Evolutionary conservation across 2,329 filamentous ascomycete species (phyloP).

Genomic region (Chaetothyriales sp.): DNA sequence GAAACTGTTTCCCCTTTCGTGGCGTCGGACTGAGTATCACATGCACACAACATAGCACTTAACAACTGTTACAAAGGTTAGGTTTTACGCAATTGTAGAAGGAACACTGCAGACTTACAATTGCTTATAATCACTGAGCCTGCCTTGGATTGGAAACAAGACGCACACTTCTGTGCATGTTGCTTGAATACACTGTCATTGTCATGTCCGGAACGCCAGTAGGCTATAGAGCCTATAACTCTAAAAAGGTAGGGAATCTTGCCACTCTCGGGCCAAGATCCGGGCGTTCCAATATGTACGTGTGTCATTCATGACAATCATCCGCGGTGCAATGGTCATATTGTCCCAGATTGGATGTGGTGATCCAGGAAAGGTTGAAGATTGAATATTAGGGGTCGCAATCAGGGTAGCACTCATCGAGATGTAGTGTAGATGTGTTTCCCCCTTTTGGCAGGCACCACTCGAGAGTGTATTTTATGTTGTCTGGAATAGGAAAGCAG

Average conservation of each 20-base stretch:
- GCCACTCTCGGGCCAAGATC: too few relatives aligned
- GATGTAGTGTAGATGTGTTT: background rate
- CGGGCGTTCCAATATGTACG: too few relatives aligned
- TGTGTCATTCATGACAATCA: too few relatives aligned
- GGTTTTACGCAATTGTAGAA: too few relatives aligned
- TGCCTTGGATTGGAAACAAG: slow-evolving; percentile 2
- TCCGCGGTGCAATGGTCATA: slow-evolving; percentile 2
- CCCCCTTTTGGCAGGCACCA: slow-evolving; percentile 1
- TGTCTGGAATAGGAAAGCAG: background rate
- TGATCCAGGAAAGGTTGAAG: background rate
- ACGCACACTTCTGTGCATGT: slow-evolving; percentile 2
- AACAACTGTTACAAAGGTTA: too few relatives aligned
- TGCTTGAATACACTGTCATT: background rate
- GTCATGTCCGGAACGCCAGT: too few relatives aligned
- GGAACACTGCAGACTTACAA: background rate
- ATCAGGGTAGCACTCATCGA: background rate
- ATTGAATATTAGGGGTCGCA: background rate
- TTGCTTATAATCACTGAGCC: slow-evolving; percentile 1
- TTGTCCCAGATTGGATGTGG: background rate
- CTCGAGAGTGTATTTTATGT: slow-evolving; percentile 5
- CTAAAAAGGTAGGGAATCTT: too few relatives aligned
- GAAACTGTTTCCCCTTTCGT: background rate
- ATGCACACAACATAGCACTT: background rate
- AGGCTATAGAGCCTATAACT: too few relatives aligned
- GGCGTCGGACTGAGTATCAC: background rate